Conservation (phyloP, 2,329 filamentous ascomycete species). For the Aspergillus luchuensis region DNA sequence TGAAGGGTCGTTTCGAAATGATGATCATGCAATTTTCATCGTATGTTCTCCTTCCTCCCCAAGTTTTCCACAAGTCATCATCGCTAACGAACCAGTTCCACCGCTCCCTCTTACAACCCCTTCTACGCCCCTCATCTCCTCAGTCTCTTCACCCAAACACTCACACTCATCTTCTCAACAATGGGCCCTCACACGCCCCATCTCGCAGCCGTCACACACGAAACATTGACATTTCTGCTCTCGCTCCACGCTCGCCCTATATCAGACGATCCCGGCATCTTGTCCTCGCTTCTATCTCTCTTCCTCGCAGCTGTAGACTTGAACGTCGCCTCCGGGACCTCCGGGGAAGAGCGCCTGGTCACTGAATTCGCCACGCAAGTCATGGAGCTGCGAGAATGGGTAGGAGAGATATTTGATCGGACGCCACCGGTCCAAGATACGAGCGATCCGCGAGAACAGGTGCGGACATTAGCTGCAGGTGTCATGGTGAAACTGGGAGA, state of each 20-base stretch:
- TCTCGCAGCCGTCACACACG: constrained; percentile 76
- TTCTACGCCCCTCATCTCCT: constrained; percentile 76
- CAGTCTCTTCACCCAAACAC: constrained; percentile 78
- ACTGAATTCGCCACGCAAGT: constrained; percentile 73
- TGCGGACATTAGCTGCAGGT: constrained; percentile 67
- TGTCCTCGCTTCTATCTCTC: constrained; percentile 75
- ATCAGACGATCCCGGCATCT: constrained; percentile 65
- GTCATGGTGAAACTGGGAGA: constrained; percentile 80
- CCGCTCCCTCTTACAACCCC: constrained; percentile 54
- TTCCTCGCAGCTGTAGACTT: constrained; percentile 80
- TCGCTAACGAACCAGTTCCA: constrained; percentile 28
- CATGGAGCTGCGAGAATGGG: constrained; percentile 87
- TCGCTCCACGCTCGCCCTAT: constrained; percentile 58
- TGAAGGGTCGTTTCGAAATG: constrained; percentile 77
- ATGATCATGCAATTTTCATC: constrained; percentile 57
- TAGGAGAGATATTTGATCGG: constrained; percentile 70
- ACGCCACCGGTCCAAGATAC: constrained; percentile 53
- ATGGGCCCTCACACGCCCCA: constrained; percentile 76
- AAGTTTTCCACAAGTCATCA: not conserved
- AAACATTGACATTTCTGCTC: constrained; percentile 83
- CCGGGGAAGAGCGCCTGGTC: constrained; percentile 68
- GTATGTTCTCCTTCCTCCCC: constrained; percentile 33
- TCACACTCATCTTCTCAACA: constrained; percentile 79
- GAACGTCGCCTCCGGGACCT: constrained; percentile 56
- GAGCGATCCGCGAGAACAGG: constrained; percentile 43